Base-by-base conservation (phyloP, 202 grass and related monocot genomes). In the Schoenoplectus triqueter region DNA sequence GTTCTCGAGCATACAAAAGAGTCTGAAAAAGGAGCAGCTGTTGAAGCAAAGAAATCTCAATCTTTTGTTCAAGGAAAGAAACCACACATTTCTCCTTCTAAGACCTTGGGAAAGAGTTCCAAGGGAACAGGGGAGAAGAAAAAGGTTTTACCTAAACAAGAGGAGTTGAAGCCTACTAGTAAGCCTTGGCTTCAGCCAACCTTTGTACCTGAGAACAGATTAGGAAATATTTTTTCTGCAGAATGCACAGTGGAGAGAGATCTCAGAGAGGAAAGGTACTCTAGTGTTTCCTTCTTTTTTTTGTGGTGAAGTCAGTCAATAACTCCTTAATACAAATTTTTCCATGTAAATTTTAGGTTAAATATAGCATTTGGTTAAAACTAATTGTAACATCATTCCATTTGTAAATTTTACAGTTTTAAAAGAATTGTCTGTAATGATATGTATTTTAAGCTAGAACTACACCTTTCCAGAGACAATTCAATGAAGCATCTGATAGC, bases 401-500 rank as follows among this genome's bases (percentile, higher is more conserved):
- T 66, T 73, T 40, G 80, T 85, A 75, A 64, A 44, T 64, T 87
- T 87, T 80, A 67, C 31, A 73, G 50, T 85, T 80, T 74, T 85
- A 84, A 84, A 69, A 84, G 82, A 64, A 79, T 66, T 69, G 6
- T 88, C 17, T 31, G 31, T 31, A 31, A 89, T 77, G 50, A 86
- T 85, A 88, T 88, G 68, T 73, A 61, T 59, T 88, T 84, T 86
- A 44, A 62, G 66, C 78, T 82, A 91, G 92, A 83, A 61, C 67
- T 73, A 84, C 78, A 66, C 48, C 31, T 61, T 31, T 41, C 85
- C 31, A 92, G 92, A 21, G 74, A 77, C 70, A 95, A 78, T 57
- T 99, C 96, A 87, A 95, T 99, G 90, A 99, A 92, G 80, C 84
- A 94, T 92, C 93, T 99, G 84, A 99, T 99, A 86, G 96, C 96